Conservation (phyloP, 2,329 filamentous ascomycete species). For the Escovopsis weberi region DNA sequence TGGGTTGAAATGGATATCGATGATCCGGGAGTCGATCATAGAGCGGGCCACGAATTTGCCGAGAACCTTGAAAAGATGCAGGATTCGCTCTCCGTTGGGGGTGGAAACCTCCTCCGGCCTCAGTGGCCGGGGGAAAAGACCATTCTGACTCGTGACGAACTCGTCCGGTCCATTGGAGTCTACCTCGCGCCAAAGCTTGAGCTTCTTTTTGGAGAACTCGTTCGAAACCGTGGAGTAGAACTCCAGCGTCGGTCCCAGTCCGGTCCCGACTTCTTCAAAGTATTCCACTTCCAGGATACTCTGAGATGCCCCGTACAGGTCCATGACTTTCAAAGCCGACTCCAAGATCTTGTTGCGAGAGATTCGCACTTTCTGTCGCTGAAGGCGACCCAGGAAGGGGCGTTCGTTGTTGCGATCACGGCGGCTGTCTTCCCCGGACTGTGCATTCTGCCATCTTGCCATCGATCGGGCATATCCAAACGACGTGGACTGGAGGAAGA, state of each 20-base stretch:
- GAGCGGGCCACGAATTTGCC: conserved; percentile 96
- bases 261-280: conserved; percentile 95
- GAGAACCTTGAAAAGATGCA: conserved; percentile 81
- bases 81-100: conserved; percentile 72
- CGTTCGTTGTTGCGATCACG: conserved; percentile 79
- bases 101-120: conserved; percentile 58
- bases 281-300: conserved; percentile 96
- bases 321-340: conserved; percentile 96
- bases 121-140: conserved; percentile 85
- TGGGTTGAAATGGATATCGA: conserved; percentile 93
- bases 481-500: conserved; percentile 94
- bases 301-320: conserved; percentile 90
- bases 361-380: conserved; percentile 96
- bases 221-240: conserved; percentile 97
- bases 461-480: conserved; percentile 97
- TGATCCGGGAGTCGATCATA: conserved; percentile 96
- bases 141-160: conserved; percentile 70
- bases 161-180: conserved; percentile 60
- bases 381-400: conserved; percentile 78
- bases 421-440: conserved; percentile 65
- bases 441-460: conserved; percentile 91
- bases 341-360: conserved; percentile 89
- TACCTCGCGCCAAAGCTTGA: conserved; percentile 91
- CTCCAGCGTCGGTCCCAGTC: conserved; percentile 85
- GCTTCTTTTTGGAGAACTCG: conserved; percentile 93